Conservation (phyloP, 352 stramenopile species). For the Globisporangium cylindrosporum region DNA sequence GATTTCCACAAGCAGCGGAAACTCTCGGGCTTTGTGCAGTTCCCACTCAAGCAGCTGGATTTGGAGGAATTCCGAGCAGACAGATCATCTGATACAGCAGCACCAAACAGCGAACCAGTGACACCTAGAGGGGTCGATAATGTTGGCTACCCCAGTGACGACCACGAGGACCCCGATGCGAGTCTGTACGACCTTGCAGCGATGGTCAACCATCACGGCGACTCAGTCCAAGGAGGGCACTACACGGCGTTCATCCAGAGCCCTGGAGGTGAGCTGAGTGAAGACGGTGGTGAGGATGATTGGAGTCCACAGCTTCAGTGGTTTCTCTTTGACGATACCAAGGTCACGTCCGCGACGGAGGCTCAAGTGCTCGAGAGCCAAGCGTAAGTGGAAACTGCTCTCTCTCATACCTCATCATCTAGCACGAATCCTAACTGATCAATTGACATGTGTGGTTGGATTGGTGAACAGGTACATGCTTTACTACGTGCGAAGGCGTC, state of each 20-base stretch:
- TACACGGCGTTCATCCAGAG: slow-evolving; percentile 59
- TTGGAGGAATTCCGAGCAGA: slow-evolving; percentile 37
- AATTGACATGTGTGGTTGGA: not conserved
- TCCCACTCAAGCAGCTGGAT: slow-evolving; percentile 42
- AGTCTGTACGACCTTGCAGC: slow-evolving; percentile 60
- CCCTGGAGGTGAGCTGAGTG: slow-evolving; percentile 10
- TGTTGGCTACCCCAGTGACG: slow-evolving; percentile 7
- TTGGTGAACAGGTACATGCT: slow-evolving; percentile 22
- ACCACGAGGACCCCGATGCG: slow-evolving; percentile 11
- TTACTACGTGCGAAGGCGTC: slow-evolving; percentile 21
- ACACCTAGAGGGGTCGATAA: slow-evolving; percentile 17
- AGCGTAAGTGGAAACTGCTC: slow-evolving; percentile 34
- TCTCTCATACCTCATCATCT: not conserved
- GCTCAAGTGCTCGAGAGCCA: slow-evolving; percentile 46
- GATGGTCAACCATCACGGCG: slow-evolving; percentile 67
- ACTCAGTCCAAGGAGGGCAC: slow-evolving; percentile 64
- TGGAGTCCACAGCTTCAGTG: slow-evolving; percentile 27
- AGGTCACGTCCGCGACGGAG: slow-evolving; percentile 33
- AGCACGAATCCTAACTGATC: not conserved
- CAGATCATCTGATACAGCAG: not conserved
- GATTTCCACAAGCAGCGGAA: slow-evolving; percentile 71
- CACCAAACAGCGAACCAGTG: slow-evolving; percentile 1
- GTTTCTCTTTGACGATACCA: slow-evolving; percentile 61
- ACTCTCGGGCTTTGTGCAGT: slow-evolving; percentile 41
- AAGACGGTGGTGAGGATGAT: slow-evolving; percentile 6